These are phyloP conservation scores for Penicillium sp. DNA, from an alignment of 2,329 filamentous ascomycete genomes.

Conservation along the genomic window DNA sequence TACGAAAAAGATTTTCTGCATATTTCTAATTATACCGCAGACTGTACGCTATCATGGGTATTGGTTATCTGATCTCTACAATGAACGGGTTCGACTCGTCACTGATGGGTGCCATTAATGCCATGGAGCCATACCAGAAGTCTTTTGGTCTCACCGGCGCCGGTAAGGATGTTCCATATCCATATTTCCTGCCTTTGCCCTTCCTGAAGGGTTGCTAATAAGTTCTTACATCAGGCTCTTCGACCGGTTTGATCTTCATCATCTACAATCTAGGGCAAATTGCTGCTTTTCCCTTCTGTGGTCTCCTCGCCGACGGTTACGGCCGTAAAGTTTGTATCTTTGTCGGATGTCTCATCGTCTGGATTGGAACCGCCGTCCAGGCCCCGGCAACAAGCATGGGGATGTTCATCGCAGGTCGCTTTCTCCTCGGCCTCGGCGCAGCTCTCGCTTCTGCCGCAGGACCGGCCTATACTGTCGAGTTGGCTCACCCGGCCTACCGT, in stretches of 20 bases:
- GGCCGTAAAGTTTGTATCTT: conserved; percentile 10
- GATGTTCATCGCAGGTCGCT: conserved; percentile 59
- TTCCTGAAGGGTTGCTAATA: neutral
- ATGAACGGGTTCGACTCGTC: conserved; percentile 10
- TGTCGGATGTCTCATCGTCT: conserved; percentile 2
- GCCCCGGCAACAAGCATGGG: conserved; percentile 29
- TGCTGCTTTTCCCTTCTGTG: conserved; percentile 1
- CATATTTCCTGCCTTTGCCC: neutral
- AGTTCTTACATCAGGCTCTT: neutral
- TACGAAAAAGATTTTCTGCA: too few species aligned
- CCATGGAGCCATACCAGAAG: conserved; percentile 6
- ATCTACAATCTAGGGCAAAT: conserved; percentile 7
- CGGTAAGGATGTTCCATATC: neutral
- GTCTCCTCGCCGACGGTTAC: neutral
- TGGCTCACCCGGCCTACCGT: conserved; percentile 65
- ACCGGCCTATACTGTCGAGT: conserved; percentile 66
- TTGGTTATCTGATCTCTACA: conserved; percentile 4
- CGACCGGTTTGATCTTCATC: conserved; percentile 6
- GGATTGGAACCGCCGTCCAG: conserved; percentile 8
- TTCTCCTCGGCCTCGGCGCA: conserved; percentile 61
- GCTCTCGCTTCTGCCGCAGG: conserved; percentile 62
- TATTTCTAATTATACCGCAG: neutral
- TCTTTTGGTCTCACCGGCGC: conserved; percentile 2
- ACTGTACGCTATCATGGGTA: conserved; percentile 5
- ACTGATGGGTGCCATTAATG: conserved; percentile 6